Evolutionary conservation across 257 asterid genomes (phyloP), one percentile per base, ranked within the genome.

Genomic region (Nicotiana tomentosiformis): DNA sequence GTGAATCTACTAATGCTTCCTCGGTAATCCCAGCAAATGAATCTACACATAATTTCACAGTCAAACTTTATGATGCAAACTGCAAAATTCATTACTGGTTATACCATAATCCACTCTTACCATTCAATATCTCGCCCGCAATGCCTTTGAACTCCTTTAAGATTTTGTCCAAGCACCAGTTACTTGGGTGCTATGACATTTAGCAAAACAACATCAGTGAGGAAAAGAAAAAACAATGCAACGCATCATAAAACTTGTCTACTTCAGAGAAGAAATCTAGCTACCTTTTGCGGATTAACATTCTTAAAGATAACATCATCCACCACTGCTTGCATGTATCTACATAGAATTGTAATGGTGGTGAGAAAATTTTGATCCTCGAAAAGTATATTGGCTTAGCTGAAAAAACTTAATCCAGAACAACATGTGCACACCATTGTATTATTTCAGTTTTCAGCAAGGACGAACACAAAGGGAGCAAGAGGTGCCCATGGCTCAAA

Each of bases 291-390:
- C 11, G 98, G 97, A 91, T 94, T 88, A 57, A 89, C 95, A 84
- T 88, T 89, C 83, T 87, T 91, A 82, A 90, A 87, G 84, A 96
- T 84, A 77, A 96, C 89, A 85, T 96, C 99, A 89, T 93, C 93
- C 60, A 90, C 93, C 85, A 93, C 97, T 76, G 98, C 99, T 90
- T 96, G 99, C 95, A 96, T 96, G 92, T 93, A 94, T 92, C 99
- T 96, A 81, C 69, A 86, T 57, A 80, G 16, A 85, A 78, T 64
- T 67, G 60, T 77, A 53, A 88, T 64, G 77, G 35, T 51, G 61
- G 30, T 77, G n/a, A 66, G 77, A 43, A 82, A 80, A 66, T 51
- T 16, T 51, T 76, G 64, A 51, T 53, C 46, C 64, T 72, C 61
- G 51, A 72, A 72, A 72, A 49, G 23, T 26, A 46, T 20, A 70